Percentiles rank a stretch among this genome's conserved stretches.
These are phyloP conservation scores for Aspergillus saccharolyticus DNA, from an alignment of 495 filamentous ascomycete species.

Conservation along the genomic window DNA sequence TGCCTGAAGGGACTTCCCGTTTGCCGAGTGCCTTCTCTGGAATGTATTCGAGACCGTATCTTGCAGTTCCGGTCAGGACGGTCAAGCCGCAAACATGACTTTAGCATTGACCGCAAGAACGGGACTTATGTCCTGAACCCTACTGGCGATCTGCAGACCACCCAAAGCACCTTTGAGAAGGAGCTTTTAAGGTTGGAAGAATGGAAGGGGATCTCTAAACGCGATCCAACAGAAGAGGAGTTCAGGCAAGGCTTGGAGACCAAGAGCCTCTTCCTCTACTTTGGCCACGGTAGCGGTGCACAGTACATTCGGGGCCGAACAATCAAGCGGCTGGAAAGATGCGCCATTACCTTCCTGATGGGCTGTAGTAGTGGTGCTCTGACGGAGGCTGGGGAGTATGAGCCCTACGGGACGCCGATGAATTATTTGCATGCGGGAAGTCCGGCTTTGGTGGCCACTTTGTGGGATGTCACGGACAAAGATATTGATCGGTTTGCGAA, in stretches of 20 bases:
- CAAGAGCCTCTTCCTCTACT: constrained; percentile 76
- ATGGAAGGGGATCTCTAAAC: constrained; percentile 64
- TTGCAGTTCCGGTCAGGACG: constrained; percentile 41
- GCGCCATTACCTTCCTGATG: constrained; percentile 84
- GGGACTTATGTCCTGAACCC: constrained; percentile 90
- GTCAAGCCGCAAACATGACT: constrained; percentile 15
- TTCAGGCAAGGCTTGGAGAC: constrained; percentile 58
- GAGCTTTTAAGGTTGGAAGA: constrained; percentile 48
- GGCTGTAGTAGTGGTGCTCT: constrained; percentile 80
- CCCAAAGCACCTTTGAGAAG: constrained; percentile 65
- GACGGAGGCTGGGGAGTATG: constrained; percentile 78
- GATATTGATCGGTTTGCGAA: constrained; percentile 91
- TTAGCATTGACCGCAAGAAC: constrained; percentile 51
- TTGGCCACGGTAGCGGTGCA: constrained; percentile 91
- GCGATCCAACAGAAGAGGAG: constrained; percentile 69
- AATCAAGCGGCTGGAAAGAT: constrained; percentile 68
- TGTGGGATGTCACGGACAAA: constrained; percentile 97
- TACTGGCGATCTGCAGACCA: constrained; percentile 71
- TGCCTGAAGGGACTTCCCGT: constrained; percentile 76
- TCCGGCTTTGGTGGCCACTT: constrained; percentile 77
- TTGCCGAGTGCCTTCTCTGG: constrained; percentile 77
- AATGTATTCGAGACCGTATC: constrained; percentile 67
- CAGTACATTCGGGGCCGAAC: constrained; percentile 83
- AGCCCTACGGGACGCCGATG: constrained; percentile 81
- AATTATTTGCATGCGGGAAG: constrained; percentile 84